phyloP scores from a whole-genome alignment of 345 rosid genomes.

The Brassica nigra region DNA sequence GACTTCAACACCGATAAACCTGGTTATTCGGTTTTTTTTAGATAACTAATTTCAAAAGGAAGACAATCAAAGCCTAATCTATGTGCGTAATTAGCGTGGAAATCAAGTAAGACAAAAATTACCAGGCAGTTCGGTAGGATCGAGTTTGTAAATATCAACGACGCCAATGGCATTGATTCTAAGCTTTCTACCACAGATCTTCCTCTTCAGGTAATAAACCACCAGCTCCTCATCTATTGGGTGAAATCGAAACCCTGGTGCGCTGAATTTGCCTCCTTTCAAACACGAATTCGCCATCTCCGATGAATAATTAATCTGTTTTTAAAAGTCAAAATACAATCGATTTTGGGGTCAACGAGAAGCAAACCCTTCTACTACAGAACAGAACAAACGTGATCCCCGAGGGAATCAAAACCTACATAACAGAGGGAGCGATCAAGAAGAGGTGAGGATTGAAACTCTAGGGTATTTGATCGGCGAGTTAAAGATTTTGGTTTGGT shows the following conservation, averaged over 20 bases:
- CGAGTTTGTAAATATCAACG: conserved; percentile 78
- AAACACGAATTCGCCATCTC: conserved; percentile 25
- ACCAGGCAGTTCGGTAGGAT: conserved; percentile 89
- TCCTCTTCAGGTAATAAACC: conserved; percentile 72
- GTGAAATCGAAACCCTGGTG: conserved; percentile 89
- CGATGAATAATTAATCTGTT: too few species aligned
- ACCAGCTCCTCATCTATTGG: conserved; percentile 91
- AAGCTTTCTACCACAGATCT: conserved; percentile 59
- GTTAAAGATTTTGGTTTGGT: too few species aligned
- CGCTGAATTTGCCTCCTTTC: conserved; percentile 49
- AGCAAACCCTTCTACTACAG: neutral
- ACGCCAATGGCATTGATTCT: conserved; percentile 61
- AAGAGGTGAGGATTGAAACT: too few species aligned
- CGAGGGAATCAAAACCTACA: too few species aligned
- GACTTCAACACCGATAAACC: conserved; percentile 62
- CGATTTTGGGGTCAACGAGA: neutral
- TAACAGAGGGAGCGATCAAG: too few species aligned
- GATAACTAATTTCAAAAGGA: too few species aligned
- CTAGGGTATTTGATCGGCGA: too few species aligned
- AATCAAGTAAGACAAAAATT: too few species aligned
- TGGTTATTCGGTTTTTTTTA: neutral
- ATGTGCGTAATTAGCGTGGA: neutral
- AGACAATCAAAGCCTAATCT: too few species aligned
- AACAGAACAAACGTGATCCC: too few species aligned
- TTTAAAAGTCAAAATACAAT: neutral